These are phyloP conservation scores for Castanopsis chinensis DNA, from an alignment of 306 rosid genomes.

Conservation along the genomic window DNA sequence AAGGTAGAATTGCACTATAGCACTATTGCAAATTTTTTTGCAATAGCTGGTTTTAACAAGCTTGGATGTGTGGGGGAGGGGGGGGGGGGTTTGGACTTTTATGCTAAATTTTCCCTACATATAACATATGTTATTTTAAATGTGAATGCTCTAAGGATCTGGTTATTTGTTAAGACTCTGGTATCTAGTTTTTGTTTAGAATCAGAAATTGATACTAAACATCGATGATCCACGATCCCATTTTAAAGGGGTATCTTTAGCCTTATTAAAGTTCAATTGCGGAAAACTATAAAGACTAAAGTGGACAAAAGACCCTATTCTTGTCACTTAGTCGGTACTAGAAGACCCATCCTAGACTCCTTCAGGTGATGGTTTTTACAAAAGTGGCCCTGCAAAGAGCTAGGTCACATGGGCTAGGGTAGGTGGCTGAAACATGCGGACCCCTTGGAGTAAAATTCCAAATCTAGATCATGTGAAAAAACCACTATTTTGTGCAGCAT, in stretches of 20 bases:
- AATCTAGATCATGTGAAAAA: constrained; percentile 19
- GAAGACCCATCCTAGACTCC: not conserved
- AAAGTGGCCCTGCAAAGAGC: not conserved
- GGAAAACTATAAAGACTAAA: not conserved
- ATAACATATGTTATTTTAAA: too few relatives aligned
- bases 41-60: too few relatives aligned
- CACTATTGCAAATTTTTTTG: too few relatives aligned
- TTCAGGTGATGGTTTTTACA: too few relatives aligned
- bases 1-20: too few relatives aligned
- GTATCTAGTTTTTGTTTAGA: not conserved
- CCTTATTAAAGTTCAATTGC: not conserved
- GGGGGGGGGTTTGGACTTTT: too few relatives aligned
- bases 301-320: not conserved
- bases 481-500: not conserved
- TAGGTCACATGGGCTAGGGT: constrained; percentile 23
- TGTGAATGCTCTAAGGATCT: not conserved
- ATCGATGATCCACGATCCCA: not conserved
- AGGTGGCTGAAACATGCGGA: not conserved
- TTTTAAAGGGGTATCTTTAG: not conserved
- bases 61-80: too few relatives aligned
- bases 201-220: too few relatives aligned
- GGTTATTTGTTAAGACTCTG: not conserved
- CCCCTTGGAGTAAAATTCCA: constrained; percentile 1
- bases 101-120: too few relatives aligned
- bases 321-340: too few relatives aligned